phyloP scores from a whole-genome alignment of 2,329 filamentous ascomycete genomes.

The Colletotrichum sp. region DNA sequence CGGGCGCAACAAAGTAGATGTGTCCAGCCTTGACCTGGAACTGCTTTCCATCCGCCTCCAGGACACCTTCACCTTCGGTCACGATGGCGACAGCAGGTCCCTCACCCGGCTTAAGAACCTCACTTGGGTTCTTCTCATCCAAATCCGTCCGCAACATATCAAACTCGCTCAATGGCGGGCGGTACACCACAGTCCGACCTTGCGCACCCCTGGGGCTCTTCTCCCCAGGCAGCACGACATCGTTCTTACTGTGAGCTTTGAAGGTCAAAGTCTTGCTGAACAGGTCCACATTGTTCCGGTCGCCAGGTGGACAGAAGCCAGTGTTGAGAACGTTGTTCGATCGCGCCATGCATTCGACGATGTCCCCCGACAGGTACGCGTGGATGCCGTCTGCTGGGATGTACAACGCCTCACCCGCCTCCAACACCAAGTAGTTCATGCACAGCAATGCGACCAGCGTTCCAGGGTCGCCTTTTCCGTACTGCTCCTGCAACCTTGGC shows the following conservation, averaged over 20 bases:
- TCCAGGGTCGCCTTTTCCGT: constrained; percentile 67
- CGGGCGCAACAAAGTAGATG: constrained; percentile 71
- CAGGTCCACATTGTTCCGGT: constrained; percentile 67
- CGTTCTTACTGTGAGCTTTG: constrained; percentile 60
- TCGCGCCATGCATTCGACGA: constrained; percentile 80
- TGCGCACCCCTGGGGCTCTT: constrained; percentile 48
- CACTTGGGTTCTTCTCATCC: constrained; percentile 60
- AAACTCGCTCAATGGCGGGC: constrained; percentile 75
- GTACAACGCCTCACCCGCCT: constrained; percentile 70
- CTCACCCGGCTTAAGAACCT: constrained; percentile 57
- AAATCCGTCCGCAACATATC: constrained; percentile 68
- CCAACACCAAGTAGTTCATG: constrained; percentile 75
- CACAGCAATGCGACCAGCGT: constrained; percentile 71
- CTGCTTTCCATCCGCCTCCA: constrained; percentile 58
- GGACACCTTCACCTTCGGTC: constrained; percentile 60
- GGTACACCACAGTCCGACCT: constrained; percentile 68
- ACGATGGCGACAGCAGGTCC: constrained; percentile 70
- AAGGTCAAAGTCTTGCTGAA: constrained; percentile 71
- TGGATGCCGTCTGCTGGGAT: constrained; percentile 78
- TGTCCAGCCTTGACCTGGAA: constrained; percentile 64
- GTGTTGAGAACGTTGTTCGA: constrained; percentile 77
- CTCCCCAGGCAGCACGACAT: constrained; percentile 54
- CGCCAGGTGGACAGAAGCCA: constrained; percentile 72
- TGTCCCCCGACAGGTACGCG: constrained; percentile 74
- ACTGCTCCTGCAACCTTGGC: constrained; percentile 68